These are phyloP conservation scores for Berkeleyomyces basicola DNA, from an alignment of 2,329 filamentous ascomycete genomes.

Conservation along the genomic window DNA sequence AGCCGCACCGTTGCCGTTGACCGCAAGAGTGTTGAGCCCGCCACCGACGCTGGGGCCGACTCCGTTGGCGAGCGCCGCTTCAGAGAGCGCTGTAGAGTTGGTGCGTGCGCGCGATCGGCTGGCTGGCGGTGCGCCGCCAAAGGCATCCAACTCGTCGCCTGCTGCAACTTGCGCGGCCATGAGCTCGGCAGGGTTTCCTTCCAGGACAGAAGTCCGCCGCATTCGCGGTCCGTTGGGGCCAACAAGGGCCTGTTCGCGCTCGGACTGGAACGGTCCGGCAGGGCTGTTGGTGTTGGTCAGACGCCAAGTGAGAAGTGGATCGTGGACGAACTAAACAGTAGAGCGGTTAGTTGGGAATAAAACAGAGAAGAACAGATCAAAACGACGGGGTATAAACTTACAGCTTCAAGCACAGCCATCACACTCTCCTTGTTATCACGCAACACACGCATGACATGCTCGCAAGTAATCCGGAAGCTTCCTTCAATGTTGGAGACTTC, in stretches of 20 bases:
- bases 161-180: constrained; percentile 28
- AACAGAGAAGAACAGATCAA: background rate
- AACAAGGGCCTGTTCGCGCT: constrained; percentile 37
- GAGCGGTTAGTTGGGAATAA: constrained; percentile 21
- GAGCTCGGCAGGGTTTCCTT: constrained; percentile 42
- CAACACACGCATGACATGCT: constrained; percentile 94
- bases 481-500: constrained; percentile 99
- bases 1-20: background rate
- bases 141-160: constrained; percentile 15
- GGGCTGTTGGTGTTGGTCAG: constrained; percentile 51
- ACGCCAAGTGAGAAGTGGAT: constrained; percentile 96
- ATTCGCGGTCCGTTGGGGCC: constrained; percentile 33
- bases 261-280: constrained; percentile 47
- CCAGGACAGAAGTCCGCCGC: constrained; percentile 52
- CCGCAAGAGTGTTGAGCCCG: background rate
- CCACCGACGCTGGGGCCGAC: constrained; percentile 15
- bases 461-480: constrained; percentile 93
- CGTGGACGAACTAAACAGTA: constrained; percentile 99
- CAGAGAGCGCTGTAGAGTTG: constrained; percentile 35
- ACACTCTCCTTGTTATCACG: constrained; percentile 95
- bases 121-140: constrained; percentile 31
- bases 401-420: constrained; percentile 94
- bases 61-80: constrained; percentile 23
- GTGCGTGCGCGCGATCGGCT: constrained; percentile 39
- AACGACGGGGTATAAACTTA: constrained; percentile 33